A percentile compares a stretch with the other conserved stretches of the same genome.
Conservation (phyloP, 2,329 filamentous ascomycete species). For the Thielaviopsis populi region DNA sequence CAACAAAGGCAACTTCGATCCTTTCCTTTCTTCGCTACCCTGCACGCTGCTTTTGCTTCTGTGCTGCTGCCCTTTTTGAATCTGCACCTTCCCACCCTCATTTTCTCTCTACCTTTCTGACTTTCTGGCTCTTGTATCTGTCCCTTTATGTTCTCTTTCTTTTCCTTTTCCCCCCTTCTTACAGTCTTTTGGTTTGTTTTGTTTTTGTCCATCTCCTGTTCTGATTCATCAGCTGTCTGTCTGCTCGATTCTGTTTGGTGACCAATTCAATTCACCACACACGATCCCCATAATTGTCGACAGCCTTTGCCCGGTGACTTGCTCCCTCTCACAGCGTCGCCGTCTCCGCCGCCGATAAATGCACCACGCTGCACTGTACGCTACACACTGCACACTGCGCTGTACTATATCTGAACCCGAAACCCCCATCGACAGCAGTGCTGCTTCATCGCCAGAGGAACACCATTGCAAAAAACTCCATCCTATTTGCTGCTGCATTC, state of each 20-base stretch:
- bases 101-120: not conserved
- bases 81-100: not conserved
- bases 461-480: not conserved
- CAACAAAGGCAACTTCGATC: not conserved
- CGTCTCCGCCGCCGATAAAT: not conserved
- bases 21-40: not conserved
- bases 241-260: too few species aligned
- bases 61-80: constrained; percentile 5
- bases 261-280: too few species aligned
- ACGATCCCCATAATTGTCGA: too few species aligned
- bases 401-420: not conserved
- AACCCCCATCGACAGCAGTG: not conserved
- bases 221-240: not conserved
- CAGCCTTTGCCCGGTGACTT: too few species aligned
- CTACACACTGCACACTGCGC: not conserved
- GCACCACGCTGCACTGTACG: not conserved
- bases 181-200: not conserved
- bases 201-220: not conserved
- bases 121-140: not conserved
- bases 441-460: not conserved
- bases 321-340: not conserved
- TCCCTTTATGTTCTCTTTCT: not conserved
- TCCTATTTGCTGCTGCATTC: not conserved
- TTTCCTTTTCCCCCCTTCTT: not conserved
- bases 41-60: not conserved